Conservation (phyloP, 176 grass and related monocot genomes). For the Lolium perenne region DNA sequence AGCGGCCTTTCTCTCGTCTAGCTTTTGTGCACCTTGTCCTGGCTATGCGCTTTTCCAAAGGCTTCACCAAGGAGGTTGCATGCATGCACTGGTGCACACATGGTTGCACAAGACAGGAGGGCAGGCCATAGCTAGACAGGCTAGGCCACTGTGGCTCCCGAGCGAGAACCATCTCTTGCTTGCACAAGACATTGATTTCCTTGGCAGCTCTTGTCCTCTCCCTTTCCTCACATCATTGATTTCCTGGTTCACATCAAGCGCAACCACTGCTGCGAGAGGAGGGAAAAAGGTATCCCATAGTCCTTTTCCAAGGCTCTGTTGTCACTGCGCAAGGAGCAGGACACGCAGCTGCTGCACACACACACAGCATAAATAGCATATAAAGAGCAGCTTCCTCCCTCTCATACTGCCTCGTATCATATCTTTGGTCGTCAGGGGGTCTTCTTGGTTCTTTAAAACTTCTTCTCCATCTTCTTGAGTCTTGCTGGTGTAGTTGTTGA, state of each 20-base stretch:
- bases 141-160: conserved; percentile 14
- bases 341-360: background rate
- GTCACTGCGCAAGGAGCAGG: conserved; percentile 18
- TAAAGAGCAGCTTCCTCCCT: background rate
- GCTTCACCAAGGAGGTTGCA: background rate
- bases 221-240: conserved; percentile 28
- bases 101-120: conserved; percentile 20
- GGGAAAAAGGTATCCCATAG: background rate
- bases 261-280: background rate
- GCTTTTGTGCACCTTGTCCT: background rate
- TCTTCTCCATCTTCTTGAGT: background rate
- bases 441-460: background rate
- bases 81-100: conserved; percentile 27
- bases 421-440: background rate
- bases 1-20: background rate
- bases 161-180: conserved; percentile 9
- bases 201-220: background rate
- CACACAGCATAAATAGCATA: background rate
- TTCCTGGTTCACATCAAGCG: conserved; percentile 13
- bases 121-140: background rate
- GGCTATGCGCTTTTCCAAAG: conserved; percentile 31
- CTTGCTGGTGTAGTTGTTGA: background rate
- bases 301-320: conserved; percentile 28
- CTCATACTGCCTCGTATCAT: background rate
- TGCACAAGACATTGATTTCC: conserved; percentile 21